phyloP scores from a whole-genome alignment of 495 filamentous ascomycete species.

The Talaromyces thailandensis region DNA sequence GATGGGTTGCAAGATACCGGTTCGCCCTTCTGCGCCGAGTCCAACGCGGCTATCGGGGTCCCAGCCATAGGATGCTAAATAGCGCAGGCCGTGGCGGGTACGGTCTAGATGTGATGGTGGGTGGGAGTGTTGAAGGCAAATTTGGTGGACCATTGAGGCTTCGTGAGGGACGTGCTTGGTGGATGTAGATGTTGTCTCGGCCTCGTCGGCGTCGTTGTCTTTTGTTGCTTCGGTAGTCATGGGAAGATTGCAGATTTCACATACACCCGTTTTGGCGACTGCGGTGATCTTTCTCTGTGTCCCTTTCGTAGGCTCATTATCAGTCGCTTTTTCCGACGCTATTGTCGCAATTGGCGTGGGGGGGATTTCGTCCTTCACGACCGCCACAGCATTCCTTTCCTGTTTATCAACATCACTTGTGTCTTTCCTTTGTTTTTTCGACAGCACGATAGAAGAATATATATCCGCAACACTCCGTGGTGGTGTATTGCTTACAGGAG shows the following conservation, averaged over 20 bases:
- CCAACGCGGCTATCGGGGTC: constrained; percentile 73
- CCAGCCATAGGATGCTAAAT: constrained; percentile 75
- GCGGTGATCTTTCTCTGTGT: neutral
- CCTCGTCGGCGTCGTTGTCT: constrained; percentile 1
- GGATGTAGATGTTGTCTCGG: neutral
- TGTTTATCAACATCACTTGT: neutral
- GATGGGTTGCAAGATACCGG: constrained; percentile 69
- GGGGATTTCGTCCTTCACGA: neutral
- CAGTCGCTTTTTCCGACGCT: constrained; percentile 12
- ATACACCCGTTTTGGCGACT: constrained; percentile 15
- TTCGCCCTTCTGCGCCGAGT: constrained; percentile 54
- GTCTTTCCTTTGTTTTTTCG: constrained; percentile 16
- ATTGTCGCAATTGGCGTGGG: constrained; percentile 8
- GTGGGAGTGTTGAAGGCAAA: constrained; percentile 69
- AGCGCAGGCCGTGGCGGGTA: constrained; percentile 62
- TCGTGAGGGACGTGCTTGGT: constrained; percentile 42
- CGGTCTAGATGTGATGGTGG: constrained; percentile 80
- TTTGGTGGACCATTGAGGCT: constrained; percentile 71
- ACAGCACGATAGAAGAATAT: constrained; percentile 67
- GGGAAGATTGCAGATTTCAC: constrained; percentile 53
- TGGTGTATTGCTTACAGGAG: constrained; percentile 16
- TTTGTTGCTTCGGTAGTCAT: constrained; percentile 16
- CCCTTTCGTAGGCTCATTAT: constrained; percentile 5
- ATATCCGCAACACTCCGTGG: constrained; percentile 44
- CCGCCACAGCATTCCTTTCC: neutral